phyloP scores from a whole-genome alignment of 805 yeast genomes.

The Candida krabiensis region DNA sequence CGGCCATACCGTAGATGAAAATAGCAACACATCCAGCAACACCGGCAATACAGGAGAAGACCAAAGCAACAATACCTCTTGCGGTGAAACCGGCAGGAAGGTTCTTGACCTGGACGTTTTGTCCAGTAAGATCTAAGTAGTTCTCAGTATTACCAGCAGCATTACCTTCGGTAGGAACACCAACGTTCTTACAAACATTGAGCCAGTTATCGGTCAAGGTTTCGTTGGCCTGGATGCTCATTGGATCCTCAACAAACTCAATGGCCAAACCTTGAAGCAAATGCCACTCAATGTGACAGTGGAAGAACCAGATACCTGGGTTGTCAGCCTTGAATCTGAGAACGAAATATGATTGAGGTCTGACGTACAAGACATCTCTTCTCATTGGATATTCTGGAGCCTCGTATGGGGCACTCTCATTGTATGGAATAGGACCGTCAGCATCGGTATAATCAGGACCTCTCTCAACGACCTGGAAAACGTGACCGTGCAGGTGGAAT shows the following conservation, averaged over 20 bases:
- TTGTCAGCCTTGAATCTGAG: slow-evolving; percentile 87
- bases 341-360: slow-evolving; percentile 83
- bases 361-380: slow-evolving; percentile 79
- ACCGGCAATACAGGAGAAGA: slow-evolving; percentile 86
- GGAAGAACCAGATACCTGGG: slow-evolving; percentile 99
- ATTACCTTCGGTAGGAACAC: slow-evolving; percentile 64
- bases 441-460: slow-evolving; percentile 58
- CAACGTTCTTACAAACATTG: slow-evolving; percentile 57
- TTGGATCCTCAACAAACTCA: slow-evolving; percentile 81
- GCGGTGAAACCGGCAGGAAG: slow-evolving; percentile 93
- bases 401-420: slow-evolving; percentile 48
- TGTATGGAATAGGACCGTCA: slow-evolving; percentile 56
- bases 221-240: slow-evolving; percentile 59
- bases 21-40: slow-evolving; percentile 77
- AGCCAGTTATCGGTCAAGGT: slow-evolving; percentile 60
- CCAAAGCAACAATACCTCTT: slow-evolving; percentile 91
- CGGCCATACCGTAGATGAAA: slow-evolving; percentile 83
- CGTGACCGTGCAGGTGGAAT: slow-evolving; percentile 95
- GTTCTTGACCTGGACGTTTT: slow-evolving; percentile 62
- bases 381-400: slow-evolving; percentile 77
- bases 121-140: slow-evolving; percentile 68
- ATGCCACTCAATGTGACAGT: slow-evolving; percentile 99
- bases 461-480: slow-evolving; percentile 79
- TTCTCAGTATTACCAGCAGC: slow-evolving; percentile 81
- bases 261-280: slow-evolving; percentile 90